phyloP scores from a whole-genome alignment of 495 filamentous ascomycete species.

The Thozetella sp. region DNA sequence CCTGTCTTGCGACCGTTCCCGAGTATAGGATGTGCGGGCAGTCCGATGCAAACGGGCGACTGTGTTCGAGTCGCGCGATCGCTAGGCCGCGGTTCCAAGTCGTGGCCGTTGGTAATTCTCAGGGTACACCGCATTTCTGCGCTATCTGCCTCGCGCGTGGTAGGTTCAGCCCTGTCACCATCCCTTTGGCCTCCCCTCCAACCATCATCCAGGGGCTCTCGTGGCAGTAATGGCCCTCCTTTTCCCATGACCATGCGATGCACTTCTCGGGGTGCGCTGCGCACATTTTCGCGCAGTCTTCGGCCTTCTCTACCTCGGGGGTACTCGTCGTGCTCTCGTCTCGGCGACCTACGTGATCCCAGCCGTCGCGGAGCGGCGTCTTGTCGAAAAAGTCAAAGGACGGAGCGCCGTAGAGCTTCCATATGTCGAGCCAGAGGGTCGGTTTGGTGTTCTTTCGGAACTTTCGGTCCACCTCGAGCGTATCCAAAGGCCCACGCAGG shows the following conservation, averaged over 20 bases:
- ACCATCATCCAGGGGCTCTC: slow-evolving; percentile 45
- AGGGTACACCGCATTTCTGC: slow-evolving; percentile 13
- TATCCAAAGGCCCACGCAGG: slow-evolving; percentile 26
- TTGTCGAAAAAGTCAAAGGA: slow-evolving; percentile 27
- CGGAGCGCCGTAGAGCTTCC: slow-evolving; percentile 32
- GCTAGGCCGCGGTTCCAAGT: too few species aligned
- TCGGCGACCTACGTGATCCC: slow-evolving; percentile 38
- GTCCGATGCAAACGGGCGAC: too few species aligned
- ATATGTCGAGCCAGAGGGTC: slow-evolving; percentile 38
- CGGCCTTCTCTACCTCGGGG: slow-evolving; percentile 22
- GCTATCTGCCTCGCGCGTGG: slow-evolving; percentile 12
- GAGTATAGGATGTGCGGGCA: too few species aligned
- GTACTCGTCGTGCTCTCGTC: slow-evolving; percentile 32
- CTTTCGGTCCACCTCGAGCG: slow-evolving; percentile 31
- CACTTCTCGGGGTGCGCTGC: slow-evolving; percentile 19
- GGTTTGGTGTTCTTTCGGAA: slow-evolving; percentile 32
- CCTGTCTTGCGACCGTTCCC: too few species aligned
- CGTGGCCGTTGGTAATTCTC: too few species aligned
- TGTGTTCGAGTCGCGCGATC: too few species aligned
- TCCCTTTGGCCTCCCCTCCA: slow-evolving; percentile 24
- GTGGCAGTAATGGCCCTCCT: slow-evolving; percentile 24
- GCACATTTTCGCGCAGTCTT: slow-evolving; percentile 15
- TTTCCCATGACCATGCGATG: slow-evolving; percentile 47
- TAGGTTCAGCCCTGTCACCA: slow-evolving; percentile 15
- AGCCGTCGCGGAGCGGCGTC: slow-evolving; percentile 23